Conservation (phyloP, 495 filamentous ascomycete genomes). For the Penicillium canescens region DNA sequence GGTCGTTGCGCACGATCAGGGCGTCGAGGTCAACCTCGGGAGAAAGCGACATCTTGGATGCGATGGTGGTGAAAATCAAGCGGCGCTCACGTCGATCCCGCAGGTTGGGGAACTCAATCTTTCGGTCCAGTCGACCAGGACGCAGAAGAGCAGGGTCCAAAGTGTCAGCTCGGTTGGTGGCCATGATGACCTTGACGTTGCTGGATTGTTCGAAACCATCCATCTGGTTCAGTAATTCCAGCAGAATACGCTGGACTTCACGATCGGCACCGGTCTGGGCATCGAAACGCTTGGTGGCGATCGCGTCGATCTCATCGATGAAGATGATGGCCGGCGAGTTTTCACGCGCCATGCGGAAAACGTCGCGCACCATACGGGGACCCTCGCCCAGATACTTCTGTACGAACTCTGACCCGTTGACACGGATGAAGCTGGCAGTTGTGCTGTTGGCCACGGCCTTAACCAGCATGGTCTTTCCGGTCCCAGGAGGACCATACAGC, state of each 20-base stretch:
- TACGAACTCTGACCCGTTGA: conserved; percentile 96
- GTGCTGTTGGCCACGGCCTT: conserved; percentile 98
- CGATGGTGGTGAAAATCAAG: conserved; percentile 95
- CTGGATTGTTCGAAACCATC: conserved; percentile 98
- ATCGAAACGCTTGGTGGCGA: conserved; percentile 98
- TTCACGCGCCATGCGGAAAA: conserved; percentile 98
- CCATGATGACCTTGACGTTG: conserved; percentile 99
- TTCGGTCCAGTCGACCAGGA: conserved; percentile 92
- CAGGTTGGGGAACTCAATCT: conserved; percentile 95
- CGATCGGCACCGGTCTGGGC: conserved; percentile 96
- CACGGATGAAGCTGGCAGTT: conserved; percentile 96
- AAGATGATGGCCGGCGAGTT: conserved; percentile 99
- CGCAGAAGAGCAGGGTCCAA: conserved; percentile 92
- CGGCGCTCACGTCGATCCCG: conserved; percentile 90
- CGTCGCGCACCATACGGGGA: conserved; percentile 97
- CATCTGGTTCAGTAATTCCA: conserved; percentile 98
- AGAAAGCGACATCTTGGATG: conserved; percentile 91
- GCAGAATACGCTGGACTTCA: conserved; percentile 95
- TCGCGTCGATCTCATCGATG: conserved; percentile 99
- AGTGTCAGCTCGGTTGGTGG: conserved; percentile 96
- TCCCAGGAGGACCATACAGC: conserved; percentile 93
- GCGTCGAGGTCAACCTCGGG: conserved; percentile 96
- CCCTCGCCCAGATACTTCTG: conserved; percentile 98
- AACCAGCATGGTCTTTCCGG: conserved; percentile 98
- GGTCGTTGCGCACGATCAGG: conserved; percentile 94